phyloP scores from a whole-genome alignment of 371 early-diverging fungal genomes.

The Mortierella sp. region DNA sequence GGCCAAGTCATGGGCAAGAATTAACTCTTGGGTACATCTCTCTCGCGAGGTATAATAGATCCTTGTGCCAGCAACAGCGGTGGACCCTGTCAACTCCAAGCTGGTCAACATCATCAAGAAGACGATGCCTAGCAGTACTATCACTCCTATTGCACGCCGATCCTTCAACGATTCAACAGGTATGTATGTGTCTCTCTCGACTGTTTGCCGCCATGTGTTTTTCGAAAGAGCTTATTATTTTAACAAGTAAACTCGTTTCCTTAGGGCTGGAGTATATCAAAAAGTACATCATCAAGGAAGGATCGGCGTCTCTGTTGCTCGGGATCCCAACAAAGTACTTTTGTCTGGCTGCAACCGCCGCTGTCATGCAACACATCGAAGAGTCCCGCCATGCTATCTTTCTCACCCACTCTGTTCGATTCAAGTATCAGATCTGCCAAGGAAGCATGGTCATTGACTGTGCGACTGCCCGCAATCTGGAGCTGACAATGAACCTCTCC shows the following conservation, averaged over 20 bases:
- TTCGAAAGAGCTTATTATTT: background rate
- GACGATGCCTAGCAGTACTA: constrained; percentile 58
- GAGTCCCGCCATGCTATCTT: constrained; percentile 66
- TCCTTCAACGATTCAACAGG: constrained; percentile 73
- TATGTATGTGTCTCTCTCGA: constrained; percentile 20
- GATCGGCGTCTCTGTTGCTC: constrained; percentile 56
- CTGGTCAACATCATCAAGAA: constrained; percentile 65
- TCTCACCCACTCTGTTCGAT: constrained; percentile 69
- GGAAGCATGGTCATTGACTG: constrained; percentile 76
- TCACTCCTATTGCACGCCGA: constrained; percentile 66
- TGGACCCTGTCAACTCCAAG: constrained; percentile 62
- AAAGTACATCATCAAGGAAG: constrained; percentile 64
- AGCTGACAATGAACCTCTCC: constrained; percentile 69
- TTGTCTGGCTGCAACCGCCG: constrained; percentile 50
- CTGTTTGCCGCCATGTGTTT: constrained; percentile 1
- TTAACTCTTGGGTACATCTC: background rate
- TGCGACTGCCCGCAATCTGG: constrained; percentile 72
- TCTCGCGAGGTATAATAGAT: constrained; percentile 34
- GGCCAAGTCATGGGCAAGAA: background rate
- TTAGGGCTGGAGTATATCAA: constrained; percentile 64
- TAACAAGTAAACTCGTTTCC: background rate
- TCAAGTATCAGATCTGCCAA: constrained; percentile 72
- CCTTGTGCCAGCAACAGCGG: constrained; percentile 59
- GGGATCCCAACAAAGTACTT: constrained; percentile 65
- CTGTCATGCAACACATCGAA: constrained; percentile 64